These are phyloP conservation scores for Boechera stricta DNA, from an alignment of 345 rosid species.

Conservation along the genomic window DNA sequence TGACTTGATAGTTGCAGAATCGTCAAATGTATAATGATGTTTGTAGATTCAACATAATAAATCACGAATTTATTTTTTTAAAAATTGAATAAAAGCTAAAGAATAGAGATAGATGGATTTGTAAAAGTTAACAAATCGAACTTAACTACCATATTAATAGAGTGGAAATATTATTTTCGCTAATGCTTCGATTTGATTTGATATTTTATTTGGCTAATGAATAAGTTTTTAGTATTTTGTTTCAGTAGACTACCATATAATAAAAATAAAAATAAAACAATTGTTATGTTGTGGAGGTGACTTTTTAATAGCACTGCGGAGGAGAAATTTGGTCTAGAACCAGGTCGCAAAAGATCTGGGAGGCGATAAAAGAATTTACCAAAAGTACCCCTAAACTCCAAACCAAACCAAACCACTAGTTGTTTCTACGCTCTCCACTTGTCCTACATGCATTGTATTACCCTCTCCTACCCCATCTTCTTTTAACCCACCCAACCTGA, in stretches of 20 bases:
- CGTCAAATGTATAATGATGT: too few relatives aligned
- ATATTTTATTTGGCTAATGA: too few relatives aligned
- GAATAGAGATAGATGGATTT: too few relatives aligned
- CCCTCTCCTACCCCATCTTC: background rate
- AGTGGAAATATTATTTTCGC: background rate
- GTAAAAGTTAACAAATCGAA: too few relatives aligned
- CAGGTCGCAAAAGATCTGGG: conserved; percentile 77
- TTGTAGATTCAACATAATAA: too few relatives aligned
- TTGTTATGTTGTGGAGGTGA: conserved; percentile 27
- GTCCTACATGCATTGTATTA: conserved; percentile 43
- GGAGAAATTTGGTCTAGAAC: conserved; percentile 33
- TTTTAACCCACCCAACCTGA: conserved; percentile 33
- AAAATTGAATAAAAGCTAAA: too few relatives aligned
- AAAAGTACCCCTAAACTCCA: background rate
- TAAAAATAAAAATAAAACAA: background rate
- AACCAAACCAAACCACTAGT: conserved; percentile 18
- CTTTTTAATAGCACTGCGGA: conserved; percentile 59
- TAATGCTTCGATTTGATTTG: background rate
- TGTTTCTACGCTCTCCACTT: conserved; percentile 37
- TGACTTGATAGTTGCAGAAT: too few relatives aligned
- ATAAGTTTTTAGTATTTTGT: background rate
- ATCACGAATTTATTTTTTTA: too few relatives aligned
- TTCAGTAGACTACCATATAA: background rate
- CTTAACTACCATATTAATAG: background rate
- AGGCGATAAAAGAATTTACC: background rate